phyloP scores from a whole-genome alignment of 1,139 yeast genomes.

The Scheffersomyces stambukii region DNA sequence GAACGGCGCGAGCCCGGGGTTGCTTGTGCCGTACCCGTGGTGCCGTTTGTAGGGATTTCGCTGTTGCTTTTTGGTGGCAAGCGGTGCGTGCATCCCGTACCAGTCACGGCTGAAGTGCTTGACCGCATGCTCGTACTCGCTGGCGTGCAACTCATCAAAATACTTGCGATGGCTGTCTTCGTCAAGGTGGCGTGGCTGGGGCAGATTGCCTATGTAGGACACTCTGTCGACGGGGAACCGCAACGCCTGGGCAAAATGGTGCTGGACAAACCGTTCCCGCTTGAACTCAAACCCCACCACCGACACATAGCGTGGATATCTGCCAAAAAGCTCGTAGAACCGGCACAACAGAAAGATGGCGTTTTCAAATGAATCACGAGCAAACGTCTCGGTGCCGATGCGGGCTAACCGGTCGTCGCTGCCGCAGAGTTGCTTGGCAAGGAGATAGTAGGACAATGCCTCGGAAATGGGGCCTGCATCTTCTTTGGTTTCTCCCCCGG shows the following conservation, averaged over 20 bases:
- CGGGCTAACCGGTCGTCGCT: conserved; percentile 15
- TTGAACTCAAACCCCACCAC: conserved; percentile 78
- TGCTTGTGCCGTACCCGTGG: conserved; percentile 37
- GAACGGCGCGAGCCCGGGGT: conserved; percentile 20
- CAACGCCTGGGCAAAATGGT: conserved; percentile 52
- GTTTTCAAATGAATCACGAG: conserved; percentile 81
- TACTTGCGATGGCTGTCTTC: conserved; percentile 22
- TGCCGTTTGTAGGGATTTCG: conserved; percentile 60
- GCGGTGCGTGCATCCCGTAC: conserved; percentile 49
- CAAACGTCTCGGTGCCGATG: conserved; percentile 58
- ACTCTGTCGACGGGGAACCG: conserved; percentile 29
- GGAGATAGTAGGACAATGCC: conserved; percentile 51
- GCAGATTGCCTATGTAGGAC: conserved; percentile 61
- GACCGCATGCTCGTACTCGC: conserved; percentile 56
- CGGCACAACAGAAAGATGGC: conserved; percentile 59
- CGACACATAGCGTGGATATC: conserved; percentile 50
- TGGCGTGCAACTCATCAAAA: conserved; percentile 36
- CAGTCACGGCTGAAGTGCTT: conserved; percentile 55
- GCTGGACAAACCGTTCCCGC: conserved; percentile 48
- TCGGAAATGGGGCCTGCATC: conserved; percentile 57
- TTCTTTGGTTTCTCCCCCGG: conserved; percentile 72
- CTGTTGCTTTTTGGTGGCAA: conserved; percentile 36
- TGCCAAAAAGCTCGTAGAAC: conserved; percentile 43
- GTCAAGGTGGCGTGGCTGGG: conserved; percentile 36
- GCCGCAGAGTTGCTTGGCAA: conserved; percentile 19